Evolutionary conservation across 768 basidiomycete genomes (phyloP).

Genomic region (Suillus decipiens): DNA sequence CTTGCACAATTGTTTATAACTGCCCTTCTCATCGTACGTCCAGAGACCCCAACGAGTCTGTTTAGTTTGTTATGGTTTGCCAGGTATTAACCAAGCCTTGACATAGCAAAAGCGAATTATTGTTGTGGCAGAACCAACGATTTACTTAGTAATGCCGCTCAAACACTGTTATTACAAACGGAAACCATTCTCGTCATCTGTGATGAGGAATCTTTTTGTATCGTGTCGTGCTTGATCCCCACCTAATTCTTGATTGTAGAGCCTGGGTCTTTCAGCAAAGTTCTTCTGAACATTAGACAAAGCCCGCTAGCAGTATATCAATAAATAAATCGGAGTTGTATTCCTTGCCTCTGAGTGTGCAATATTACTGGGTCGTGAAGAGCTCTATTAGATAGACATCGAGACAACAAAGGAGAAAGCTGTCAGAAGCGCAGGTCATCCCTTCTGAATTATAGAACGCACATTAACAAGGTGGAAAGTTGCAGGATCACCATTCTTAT

Average conservation of each 20-base stretch:
- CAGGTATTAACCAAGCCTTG: background rate
- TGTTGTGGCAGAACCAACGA: background rate
- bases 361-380: background rate
- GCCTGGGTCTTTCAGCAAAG: background rate
- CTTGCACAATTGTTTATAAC: background rate
- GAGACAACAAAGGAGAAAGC: background rate
- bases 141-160: background rate
- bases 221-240: background rate
- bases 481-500: background rate
- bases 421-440: background rate
- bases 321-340: conserved; percentile 74
- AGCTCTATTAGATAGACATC: background rate
- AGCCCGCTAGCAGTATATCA: conserved; percentile 40
- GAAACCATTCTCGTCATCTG: background rate
- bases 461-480: background rate
- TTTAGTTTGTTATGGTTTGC: background rate
- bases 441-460: background rate
- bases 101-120: background rate
- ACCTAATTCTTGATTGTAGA: background rate
- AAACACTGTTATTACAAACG: background rate
- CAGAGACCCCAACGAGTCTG: background rate
- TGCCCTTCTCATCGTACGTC: background rate
- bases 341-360: conserved; percentile 69
- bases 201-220: background rate
- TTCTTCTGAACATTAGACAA: background rate